phyloP scores from a whole-genome alignment of 306 rosid species.

The Dalbergia cochinchinensis region DNA sequence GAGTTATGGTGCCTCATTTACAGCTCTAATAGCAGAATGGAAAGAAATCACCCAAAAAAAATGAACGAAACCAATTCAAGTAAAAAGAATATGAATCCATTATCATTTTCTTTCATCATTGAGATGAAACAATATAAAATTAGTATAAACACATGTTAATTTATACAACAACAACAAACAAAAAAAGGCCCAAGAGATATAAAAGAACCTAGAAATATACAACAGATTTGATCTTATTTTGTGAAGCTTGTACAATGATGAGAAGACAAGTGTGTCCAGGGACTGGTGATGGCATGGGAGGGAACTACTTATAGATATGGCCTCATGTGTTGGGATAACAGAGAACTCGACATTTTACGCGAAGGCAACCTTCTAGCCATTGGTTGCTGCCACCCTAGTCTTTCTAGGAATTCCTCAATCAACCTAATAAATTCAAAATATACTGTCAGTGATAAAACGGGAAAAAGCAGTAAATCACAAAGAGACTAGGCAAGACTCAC shows the following conservation, averaged over 20 bases:
- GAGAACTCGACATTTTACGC: slow-evolving; percentile 43
- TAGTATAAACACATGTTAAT: background rate
- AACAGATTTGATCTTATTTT: slow-evolving; percentile 20
- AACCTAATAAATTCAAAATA: slow-evolving; percentile 57
- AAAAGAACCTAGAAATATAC: slow-evolving; percentile 41
- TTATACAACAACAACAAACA: background rate
- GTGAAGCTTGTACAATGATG: background rate
- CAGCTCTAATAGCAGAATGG: background rate
- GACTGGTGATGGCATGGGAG: slow-evolving; percentile 12
- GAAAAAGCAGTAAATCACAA: background rate
- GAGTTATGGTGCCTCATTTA: background rate
- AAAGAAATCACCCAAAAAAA: background rate
- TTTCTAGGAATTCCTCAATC: slow-evolving; percentile 88
- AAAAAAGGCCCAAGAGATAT: background rate
- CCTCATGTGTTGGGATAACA: slow-evolving; percentile 43
- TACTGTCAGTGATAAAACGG: background rate
- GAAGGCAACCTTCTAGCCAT: slow-evolving; percentile 49
- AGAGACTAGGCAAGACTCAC: slow-evolving; percentile 57
- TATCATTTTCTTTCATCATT: slow-evolving; percentile 9
- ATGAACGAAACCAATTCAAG: slow-evolving; percentile 3
- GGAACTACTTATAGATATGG: slow-evolving; percentile 41
- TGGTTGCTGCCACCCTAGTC: slow-evolving; percentile 80
- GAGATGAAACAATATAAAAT: slow-evolving; percentile 1
- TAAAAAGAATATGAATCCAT: background rate
- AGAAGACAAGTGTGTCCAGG: background rate